Percentiles rank a stretch among this genome's conserved stretches.
phyloP scores from a whole-genome alignment of 2,329 filamentous ascomycete species.

The Verticillium klebahnii region DNA sequence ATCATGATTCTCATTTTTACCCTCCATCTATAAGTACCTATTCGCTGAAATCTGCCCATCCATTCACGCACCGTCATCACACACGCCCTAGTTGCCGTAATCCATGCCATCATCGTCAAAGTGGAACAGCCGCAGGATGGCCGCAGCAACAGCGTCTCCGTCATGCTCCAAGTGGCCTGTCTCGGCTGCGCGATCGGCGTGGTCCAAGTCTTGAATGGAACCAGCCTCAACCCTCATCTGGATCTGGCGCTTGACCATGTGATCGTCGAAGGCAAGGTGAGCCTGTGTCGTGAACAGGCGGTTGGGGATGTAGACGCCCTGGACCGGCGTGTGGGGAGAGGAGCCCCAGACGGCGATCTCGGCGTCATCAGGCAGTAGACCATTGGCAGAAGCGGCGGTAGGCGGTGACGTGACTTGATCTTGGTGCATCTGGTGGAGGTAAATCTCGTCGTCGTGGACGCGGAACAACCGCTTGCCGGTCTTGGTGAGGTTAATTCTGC shows the following conservation, averaged over 20 bases:
- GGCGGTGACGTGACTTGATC: constrained; percentile 66
- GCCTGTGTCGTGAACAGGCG: constrained; percentile 71
- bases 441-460: constrained; percentile 40
- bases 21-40: too few relatives aligned
- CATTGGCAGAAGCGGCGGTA: constrained; percentile 35
- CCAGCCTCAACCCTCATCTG: constrained; percentile 51
- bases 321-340: constrained; percentile 61
- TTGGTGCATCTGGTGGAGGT: constrained; percentile 75
- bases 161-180: constrained; percentile 64
- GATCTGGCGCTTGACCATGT: constrained; percentile 63
- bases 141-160: constrained; percentile 60
- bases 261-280: constrained; percentile 70
- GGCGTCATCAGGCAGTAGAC: constrained; percentile 30
- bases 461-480: constrained; percentile 67
- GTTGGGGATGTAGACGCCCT: constrained; percentile 66
- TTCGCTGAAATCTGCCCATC: too few relatives aligned
- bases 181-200: constrained; percentile 57
- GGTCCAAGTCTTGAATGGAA: constrained; percentile 58
- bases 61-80: too few relatives aligned
- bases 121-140: constrained; percentile 58
- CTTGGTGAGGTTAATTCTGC: constrained; percentile 56
- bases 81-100: background rate
- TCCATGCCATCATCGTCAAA: constrained; percentile 39
- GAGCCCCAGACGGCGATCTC: constrained; percentile 55
- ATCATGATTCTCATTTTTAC: too few relatives aligned